Evolutionary conservation across 164 flowering plant species (phyloP).

Genomic region (Dillenia suffruticosa): DNA sequence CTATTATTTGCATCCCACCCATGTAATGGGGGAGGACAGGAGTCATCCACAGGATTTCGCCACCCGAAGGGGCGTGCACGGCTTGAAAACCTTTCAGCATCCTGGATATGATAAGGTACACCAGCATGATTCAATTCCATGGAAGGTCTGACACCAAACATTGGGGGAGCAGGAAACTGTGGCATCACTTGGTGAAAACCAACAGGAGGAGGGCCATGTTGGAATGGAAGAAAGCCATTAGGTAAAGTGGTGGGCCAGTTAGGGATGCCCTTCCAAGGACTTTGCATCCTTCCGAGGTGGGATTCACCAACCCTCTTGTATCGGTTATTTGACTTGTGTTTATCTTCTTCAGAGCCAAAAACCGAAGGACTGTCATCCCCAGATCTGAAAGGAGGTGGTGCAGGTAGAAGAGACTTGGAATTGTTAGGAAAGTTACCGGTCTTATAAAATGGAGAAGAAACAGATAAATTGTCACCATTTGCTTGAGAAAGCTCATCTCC

Average conservation of each 20-base stretch:
- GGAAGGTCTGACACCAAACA: constrained; percentile 74
- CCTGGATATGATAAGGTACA: constrained; percentile 64
- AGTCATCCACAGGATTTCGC: constrained; percentile 62
- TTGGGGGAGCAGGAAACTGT: constrained; percentile 60
- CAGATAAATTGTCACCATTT: constrained; percentile 42
- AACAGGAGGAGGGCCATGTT: constrained; percentile 66
- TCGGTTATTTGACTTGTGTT: constrained; percentile 38
- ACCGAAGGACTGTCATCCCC: constrained; percentile 46
- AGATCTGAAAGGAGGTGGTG: constrained; percentile 40
- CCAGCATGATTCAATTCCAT: constrained; percentile 65
- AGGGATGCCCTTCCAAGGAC: constrained; percentile 73
- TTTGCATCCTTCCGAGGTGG: constrained; percentile 49
- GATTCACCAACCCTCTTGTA: constrained; percentile 56
- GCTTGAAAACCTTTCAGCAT: constrained; percentile 62
- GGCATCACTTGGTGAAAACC: constrained; percentile 64
- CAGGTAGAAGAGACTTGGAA: constrained; percentile 42
- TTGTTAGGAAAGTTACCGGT: constrained; percentile 27
- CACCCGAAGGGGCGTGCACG: constrained; percentile 78
- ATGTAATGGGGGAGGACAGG: constrained; percentile 56
- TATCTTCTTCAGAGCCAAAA: constrained; percentile 52
- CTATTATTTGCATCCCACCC: constrained; percentile 79
- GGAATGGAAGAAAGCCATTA: constrained; percentile 80
- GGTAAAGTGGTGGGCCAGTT: constrained; percentile 72
- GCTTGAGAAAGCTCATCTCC: constrained; percentile 42
- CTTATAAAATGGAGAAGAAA: constrained; percentile 41